Base-by-base conservation (phyloP, 306 rosid genomes). In the Dryas drummondii region DNA sequence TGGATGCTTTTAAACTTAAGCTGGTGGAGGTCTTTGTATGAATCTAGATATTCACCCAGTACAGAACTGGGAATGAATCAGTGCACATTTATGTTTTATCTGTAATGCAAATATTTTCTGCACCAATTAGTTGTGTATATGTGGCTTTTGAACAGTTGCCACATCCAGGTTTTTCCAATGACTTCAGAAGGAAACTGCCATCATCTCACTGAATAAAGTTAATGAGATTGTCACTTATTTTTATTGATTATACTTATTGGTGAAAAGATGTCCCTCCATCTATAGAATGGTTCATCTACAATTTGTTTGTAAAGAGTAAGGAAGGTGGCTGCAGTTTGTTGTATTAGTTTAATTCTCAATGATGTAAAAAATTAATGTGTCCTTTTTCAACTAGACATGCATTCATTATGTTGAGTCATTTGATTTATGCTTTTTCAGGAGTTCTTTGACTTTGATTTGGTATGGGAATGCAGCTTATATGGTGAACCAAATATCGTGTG, bases 381-480 rank as follows among this genome's bases (percentile, higher is more conserved):
- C 69, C 56, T 59, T 45, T 45, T 72, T 47, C 66, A 53, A 64
- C 78, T 66, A 46, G 68, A 81, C 70, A 77, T 76, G 74, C 72
- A 63, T 76, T 70, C 77, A 68, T 81, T 78, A 72, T 76, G 82
- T 85, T 87, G 81, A 81, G 91, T 71, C 80, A 75, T 86, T 86
- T 80, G 80, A 84, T 78, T 87, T 80, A 81, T 87, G 78, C 85
- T 67, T 81, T 84, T 88, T 83, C 89, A 81, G 94, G 86, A 84
- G 84, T 83, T 78, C 76, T 81, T 87, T 94, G 87, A 91, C 90
- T 85, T 84, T 91, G 86, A 80, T 88, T 88, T 94, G 87, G 84
- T 90, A 75, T 88, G 87, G 88, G 91, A 84, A 87, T 86, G 92
- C 97, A 94, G 98, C 98, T 87, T 79, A 83, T 61, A 91, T 94